Evolutionary conservation across 805 yeast genomes (phyloP).

Genomic region (Saccharomyces paradoxus): DNA sequence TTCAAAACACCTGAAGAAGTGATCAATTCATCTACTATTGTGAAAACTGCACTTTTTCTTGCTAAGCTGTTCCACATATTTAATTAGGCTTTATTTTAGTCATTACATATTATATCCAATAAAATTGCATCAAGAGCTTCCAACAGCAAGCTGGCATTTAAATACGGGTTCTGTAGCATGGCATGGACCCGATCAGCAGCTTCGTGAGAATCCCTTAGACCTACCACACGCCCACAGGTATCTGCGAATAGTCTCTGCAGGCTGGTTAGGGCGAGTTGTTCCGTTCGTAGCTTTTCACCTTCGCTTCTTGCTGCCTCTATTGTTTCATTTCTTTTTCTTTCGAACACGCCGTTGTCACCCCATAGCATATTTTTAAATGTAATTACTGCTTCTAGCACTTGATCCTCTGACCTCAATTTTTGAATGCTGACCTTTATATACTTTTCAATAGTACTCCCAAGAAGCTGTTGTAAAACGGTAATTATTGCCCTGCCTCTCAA

Average conservation of each 20-base stretch:
- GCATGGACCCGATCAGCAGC: conserved; percentile 57
- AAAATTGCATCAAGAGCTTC: conserved; percentile 51
- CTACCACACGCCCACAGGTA: conserved; percentile 65
- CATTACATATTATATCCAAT: conserved; percentile 25
- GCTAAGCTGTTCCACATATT: neutral
- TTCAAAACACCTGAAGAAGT: neutral
- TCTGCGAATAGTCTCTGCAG: conserved; percentile 54
- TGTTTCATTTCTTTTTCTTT: conserved; percentile 29
- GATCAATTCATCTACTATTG: neutral
- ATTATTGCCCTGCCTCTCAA: conserved; percentile 76
- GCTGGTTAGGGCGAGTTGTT: conserved; percentile 50
- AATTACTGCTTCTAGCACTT: conserved; percentile 35
- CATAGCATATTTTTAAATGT: conserved; percentile 32
- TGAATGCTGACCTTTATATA: conserved; percentile 38
- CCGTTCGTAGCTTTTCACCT: conserved; percentile 44
- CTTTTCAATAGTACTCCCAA: conserved; percentile 83
- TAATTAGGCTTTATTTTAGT: neutral
- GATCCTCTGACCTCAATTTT: conserved; percentile 29
- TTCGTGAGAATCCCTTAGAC: conserved; percentile 49
- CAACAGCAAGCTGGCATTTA: conserved; percentile 58
- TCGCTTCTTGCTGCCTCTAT: conserved; percentile 31
- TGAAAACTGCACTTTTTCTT: neutral
- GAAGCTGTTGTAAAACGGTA: conserved; percentile 70
- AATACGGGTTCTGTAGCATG: conserved; percentile 63
- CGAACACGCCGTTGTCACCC: conserved; percentile 49